Base-by-base conservation (phyloP, 257 asterid species). In the Handroanthus guayacan region DNA sequence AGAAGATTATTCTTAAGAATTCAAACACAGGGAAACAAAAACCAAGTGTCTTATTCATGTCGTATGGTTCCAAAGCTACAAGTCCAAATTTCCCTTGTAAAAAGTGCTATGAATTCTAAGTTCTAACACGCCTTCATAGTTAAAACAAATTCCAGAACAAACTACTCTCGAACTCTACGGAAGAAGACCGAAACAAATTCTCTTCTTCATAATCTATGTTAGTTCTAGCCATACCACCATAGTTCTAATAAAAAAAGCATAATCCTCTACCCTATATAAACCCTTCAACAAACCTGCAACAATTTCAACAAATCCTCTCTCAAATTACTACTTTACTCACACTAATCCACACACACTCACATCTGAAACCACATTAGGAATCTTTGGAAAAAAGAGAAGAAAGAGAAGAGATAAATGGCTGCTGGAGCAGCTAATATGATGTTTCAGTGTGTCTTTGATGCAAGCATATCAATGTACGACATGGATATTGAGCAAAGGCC, bases 401-500 rank as follows among this genome's bases (percentile, higher is more conserved):
- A 36, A 36, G 73, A 34, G 71, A 37, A 73, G 20, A 66, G 71
- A 60, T n/a, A n/a, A n/a, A 85, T 80, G 85, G 57, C 74, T 25
- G 71, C 72, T 61, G 74, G 69, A 74, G 81, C 85, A 70, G 81
- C 78, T 17, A 74, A 76, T 58, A 3, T 75, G 18, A 62, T 80
- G 77, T 20, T 85, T 71, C 75, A 63, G 37, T 75, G 80, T 69
- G 76, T 71, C 60, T 31, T 78, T 10, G 37, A 62, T 18, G 85
- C 87, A 78, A 75, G 80, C 62, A 73, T 80, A 66, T 77, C 82
- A 3, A 48, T 82, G 78, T 50, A 45, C 6, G 84, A 83, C 80
- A 79, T 51, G 75, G 76, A 74, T 34, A 76, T 83, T n/a, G 84
- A 83, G 75, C 58, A 81, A n/a, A 68, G 85, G 72, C 85, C 83